These are phyloP conservation scores for Rostrohypoxylon terebratum DNA, from an alignment of 495 filamentous ascomycete genomes.

Conservation along the genomic window DNA sequence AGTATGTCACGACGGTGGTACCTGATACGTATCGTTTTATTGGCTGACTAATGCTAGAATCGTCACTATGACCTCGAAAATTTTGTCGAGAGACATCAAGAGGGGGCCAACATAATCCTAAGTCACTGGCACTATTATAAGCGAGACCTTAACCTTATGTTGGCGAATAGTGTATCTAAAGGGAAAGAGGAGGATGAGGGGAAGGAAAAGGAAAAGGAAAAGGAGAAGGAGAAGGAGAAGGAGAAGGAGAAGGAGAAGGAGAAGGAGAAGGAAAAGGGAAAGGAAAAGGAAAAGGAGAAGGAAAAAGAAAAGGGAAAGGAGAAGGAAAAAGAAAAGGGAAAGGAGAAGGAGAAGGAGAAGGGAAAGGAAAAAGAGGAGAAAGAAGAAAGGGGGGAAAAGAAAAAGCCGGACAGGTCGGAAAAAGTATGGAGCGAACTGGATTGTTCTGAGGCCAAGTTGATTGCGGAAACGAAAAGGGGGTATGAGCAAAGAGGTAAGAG, in stretches of 20 bases:
- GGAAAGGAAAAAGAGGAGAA: no score
- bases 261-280: no score
- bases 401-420: not conserved
- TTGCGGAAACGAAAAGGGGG: constrained; percentile 38
- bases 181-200: constrained; percentile 1
- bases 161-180: constrained; percentile 20
- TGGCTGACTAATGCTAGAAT: constrained; percentile 8
- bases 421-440: constrained; percentile 35
- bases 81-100: constrained; percentile 47
- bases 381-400: no score
- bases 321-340: not conserved
- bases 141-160: constrained; percentile 36
- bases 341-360: no score
- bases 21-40: no score
- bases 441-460: constrained; percentile 12
- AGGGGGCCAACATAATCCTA: constrained; percentile 51
- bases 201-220: not conserved
- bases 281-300: not conserved
- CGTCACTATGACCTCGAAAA: constrained; percentile 44
- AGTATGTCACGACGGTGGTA: constrained; percentile 24
- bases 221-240: no score
- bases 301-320: not conserved
- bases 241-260: no score
- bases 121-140: constrained; percentile 55
- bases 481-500: constrained; percentile 38